These are phyloP conservation scores for Tricholoma hemisulphureum DNA, from an alignment of 768 basidiomycete genomes.

Conservation along the genomic window DNA sequence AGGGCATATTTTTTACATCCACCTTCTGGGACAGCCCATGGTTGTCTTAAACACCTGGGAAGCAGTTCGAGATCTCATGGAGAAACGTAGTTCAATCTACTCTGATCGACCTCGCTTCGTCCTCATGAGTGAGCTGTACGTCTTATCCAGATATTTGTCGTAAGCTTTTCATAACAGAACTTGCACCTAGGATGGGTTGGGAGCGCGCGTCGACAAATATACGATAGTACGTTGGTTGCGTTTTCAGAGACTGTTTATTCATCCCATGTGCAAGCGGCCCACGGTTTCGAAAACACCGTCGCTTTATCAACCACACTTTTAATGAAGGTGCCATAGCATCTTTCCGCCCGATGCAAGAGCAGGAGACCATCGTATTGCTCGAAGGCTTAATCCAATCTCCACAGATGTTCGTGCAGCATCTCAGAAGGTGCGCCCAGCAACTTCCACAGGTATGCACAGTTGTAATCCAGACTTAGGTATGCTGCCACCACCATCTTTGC, in stretches of 20 bases:
- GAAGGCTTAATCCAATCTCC: constrained; percentile 2
- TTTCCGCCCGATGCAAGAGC: constrained; percentile 7
- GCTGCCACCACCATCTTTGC: constrained; percentile 39
- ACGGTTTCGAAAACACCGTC: constrained; percentile 8
- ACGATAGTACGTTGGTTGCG: background rate
- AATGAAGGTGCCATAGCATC: constrained; percentile 5
- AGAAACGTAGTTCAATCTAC: constrained; percentile 36
- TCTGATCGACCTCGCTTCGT: constrained; percentile 24
- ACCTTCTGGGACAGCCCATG: constrained; percentile 23
- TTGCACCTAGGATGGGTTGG: constrained; percentile 3
- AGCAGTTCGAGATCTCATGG: constrained; percentile 34
- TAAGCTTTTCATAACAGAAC: background rate
- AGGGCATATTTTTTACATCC: constrained; percentile 24
- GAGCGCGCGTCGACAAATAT: background rate
- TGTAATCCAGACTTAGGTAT: constrained; percentile 7
- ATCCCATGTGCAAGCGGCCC: constrained; percentile 7
- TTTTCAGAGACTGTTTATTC: background rate
- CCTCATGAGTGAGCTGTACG: constrained; percentile 13
- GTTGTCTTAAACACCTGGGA: constrained; percentile 35
- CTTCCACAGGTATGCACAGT: background rate
- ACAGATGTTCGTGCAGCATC: constrained; percentile 6
- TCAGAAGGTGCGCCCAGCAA: background rate
- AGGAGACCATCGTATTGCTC: constrained; percentile 9
- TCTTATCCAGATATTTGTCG: background rate
- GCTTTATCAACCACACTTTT: constrained; percentile 9